phyloP scores from a whole-genome alignment of 106 monocot species.

The Gastrodia elata region DNA sequence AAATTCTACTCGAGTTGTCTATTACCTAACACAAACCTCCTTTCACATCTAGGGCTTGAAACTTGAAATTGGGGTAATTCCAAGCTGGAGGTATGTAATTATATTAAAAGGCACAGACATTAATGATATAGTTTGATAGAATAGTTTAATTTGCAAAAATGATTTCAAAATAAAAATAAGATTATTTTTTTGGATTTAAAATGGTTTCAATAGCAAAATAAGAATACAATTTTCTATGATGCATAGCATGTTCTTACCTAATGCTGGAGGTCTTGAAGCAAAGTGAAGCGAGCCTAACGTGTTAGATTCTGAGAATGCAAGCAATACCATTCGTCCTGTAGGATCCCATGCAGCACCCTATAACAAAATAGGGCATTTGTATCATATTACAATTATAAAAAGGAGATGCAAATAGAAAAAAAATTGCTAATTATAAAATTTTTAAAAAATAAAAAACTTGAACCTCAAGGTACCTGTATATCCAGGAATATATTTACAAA shows the following conservation, averaged over 20 bases:
- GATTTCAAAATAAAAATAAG: neutral
- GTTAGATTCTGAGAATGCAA: conserved; percentile 74
- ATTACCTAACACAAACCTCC: too few relatives aligned
- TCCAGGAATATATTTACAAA: neutral
- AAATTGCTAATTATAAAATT: neutral
- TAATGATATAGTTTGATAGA: neutral
- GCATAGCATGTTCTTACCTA: conserved; percentile 40
- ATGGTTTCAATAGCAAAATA: neutral
- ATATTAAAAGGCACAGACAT: neutral
- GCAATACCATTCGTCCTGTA: conserved; percentile 65
- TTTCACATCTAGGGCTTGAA: too few relatives aligned
- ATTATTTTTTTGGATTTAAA: neutral
- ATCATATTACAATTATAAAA: neutral
- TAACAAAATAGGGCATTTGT: conserved; percentile 10
- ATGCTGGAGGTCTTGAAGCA: conserved; percentile 70
- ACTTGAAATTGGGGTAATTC: too few relatives aligned
- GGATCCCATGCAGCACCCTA: conserved; percentile 98
- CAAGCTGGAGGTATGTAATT: neutral
- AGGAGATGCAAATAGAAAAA: neutral
- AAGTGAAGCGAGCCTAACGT: conserved; percentile 88
- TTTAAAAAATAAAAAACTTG: neutral
- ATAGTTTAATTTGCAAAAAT: neutral
- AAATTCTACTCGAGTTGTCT: too few relatives aligned
- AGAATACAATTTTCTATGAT: neutral
- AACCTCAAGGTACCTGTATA: neutral